These are phyloP conservation scores for Coemansia javaensis DNA, from an alignment of 192 early-diverging fungal species.

Conservation along the genomic window DNA sequence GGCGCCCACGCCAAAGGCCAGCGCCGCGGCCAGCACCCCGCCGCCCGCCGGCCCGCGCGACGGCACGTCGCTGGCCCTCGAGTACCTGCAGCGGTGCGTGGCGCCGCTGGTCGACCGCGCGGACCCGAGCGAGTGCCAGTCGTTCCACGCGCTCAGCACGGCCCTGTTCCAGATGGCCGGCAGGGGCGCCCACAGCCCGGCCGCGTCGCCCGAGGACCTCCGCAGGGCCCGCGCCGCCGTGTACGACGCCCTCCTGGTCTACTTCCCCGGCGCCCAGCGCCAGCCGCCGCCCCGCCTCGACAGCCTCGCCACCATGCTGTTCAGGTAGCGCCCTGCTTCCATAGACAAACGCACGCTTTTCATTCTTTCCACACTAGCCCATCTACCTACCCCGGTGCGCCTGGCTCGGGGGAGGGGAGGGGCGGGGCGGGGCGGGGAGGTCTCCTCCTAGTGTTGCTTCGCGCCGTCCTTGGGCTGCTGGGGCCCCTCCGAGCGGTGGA, in stretches of 20 bases:
- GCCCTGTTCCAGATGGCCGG: slow-evolving; percentile 38
- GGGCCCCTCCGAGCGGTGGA: too few species aligned
- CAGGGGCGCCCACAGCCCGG: not conserved
- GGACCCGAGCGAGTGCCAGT: slow-evolving; percentile 26
- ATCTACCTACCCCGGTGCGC: too few species aligned
- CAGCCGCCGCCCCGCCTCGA: slow-evolving; percentile 31
- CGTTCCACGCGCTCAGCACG: slow-evolving; percentile 45
- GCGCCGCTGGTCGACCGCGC: slow-evolving; percentile 65
- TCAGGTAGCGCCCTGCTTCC: not conserved
- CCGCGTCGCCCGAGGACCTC: slow-evolving; percentile 7
- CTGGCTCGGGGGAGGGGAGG: too few species aligned
- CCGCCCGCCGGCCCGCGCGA: not conserved
- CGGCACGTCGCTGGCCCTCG: slow-evolving; percentile 56
- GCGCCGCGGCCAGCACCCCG: not conserved
- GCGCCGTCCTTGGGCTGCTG: too few species aligned
- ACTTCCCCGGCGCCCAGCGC: slow-evolving; percentile 29
- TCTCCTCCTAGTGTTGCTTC: not conserved
- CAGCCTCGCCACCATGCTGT: slow-evolving; percentile 4
- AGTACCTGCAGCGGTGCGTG: slow-evolving; percentile 73
- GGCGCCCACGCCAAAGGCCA: not conserved
- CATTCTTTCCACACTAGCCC: too few species aligned
- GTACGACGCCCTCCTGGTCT: slow-evolving; percentile 33
- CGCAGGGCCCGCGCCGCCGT: slow-evolving; percentile 25
- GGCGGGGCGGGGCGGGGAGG: too few species aligned
- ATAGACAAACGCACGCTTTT: too few species aligned